Conservation (phyloP, 257 asterid species). For the Ilex asprella region DNA sequence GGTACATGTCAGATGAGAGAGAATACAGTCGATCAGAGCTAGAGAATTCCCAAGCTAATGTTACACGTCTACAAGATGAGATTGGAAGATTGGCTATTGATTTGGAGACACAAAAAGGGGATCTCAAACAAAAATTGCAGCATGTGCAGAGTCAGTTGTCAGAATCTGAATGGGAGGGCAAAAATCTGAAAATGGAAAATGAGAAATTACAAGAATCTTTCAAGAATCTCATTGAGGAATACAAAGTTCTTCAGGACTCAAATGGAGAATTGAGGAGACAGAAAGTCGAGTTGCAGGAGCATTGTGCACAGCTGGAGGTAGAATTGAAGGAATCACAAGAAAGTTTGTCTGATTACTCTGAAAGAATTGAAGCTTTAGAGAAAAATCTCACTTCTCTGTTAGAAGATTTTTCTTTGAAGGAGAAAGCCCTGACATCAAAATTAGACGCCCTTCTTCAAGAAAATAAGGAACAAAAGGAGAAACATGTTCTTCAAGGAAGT, state of each 20-base stretch:
- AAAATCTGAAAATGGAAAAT: slow-evolving; percentile 35
- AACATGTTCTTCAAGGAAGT: slow-evolving; percentile 24
- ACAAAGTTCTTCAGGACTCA: slow-evolving; percentile 23
- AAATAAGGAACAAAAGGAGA: slow-evolving; percentile 28
- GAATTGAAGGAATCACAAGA: slow-evolving; percentile 37
- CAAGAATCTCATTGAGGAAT: slow-evolving; percentile 26
- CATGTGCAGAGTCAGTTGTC: slow-evolving; percentile 29
- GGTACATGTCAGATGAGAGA: slow-evolving; percentile 34
- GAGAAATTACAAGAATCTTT: slow-evolving; percentile 25
- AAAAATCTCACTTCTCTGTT: slow-evolving; percentile 34
- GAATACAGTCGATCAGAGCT: slow-evolving; percentile 30
- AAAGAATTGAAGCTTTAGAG: slow-evolving; percentile 41
- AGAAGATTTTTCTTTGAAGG: slow-evolving; percentile 39
- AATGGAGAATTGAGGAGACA: slow-evolving; percentile 33
- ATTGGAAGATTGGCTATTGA: slow-evolving; percentile 32
- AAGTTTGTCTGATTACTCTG: slow-evolving; percentile 31
- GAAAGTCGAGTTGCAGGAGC: slow-evolving; percentile 37
- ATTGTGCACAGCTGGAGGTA: slow-evolving; percentile 28
- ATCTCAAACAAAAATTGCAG: slow-evolving; percentile 31
- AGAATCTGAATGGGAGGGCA: slow-evolving; percentile 42
- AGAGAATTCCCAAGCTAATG: slow-evolving; percentile 23
- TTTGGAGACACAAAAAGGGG: slow-evolving; percentile 25
- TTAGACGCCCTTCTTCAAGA: slow-evolving; percentile 45
- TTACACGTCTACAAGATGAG: slow-evolving; percentile 38
- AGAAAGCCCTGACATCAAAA: slow-evolving; percentile 34